These are phyloP conservation scores for Colletotrichum graminicola DNA, from an alignment of 2,329 filamentous ascomycete species.

Conservation along the genomic window DNA sequence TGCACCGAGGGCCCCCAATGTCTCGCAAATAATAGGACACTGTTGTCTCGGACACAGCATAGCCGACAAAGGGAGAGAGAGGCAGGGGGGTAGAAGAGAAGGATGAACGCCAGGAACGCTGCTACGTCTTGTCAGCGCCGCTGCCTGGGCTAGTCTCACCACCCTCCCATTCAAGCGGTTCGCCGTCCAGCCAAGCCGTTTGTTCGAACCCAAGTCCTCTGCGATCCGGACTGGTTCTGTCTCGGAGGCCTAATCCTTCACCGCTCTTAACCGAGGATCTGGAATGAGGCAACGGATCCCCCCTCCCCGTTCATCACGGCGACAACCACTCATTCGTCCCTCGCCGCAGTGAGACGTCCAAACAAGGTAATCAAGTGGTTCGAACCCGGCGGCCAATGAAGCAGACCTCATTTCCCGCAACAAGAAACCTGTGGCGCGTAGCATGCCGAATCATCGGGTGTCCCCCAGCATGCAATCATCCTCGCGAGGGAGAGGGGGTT, in stretches of 20 bases:
- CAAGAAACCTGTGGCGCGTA: background rate
- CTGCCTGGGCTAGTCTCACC: slow-evolving; percentile 24
- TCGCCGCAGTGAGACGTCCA: background rate
- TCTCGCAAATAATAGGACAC: slow-evolving; percentile 6
- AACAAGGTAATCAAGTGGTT: background rate
- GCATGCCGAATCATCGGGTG: background rate
- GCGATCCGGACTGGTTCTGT: background rate
- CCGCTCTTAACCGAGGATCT: background rate
- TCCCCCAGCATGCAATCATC: background rate
- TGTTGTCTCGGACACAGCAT: slow-evolving; percentile 21
- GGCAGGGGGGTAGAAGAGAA: background rate
- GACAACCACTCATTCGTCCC: background rate
- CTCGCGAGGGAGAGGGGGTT: background rate
- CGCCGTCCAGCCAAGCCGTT: slow-evolving; percentile 37
- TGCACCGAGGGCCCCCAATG: slow-evolving; percentile 24
- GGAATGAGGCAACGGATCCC: slow-evolving; percentile 5
- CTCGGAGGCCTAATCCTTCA: slow-evolving; percentile 7
- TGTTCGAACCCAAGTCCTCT: slow-evolving; percentile 4
- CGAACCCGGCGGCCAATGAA: background rate
- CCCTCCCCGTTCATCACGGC: background rate
- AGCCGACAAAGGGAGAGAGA: slow-evolving; percentile 16
- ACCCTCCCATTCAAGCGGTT: slow-evolving; percentile 32
- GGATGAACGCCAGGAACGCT: background rate
- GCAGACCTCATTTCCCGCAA: background rate
- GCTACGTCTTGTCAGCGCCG: slow-evolving; percentile 13